Evolutionary conservation across 768 basidiomycete species (phyloP).

Genomic region (Termitomyces sp.): DNA sequence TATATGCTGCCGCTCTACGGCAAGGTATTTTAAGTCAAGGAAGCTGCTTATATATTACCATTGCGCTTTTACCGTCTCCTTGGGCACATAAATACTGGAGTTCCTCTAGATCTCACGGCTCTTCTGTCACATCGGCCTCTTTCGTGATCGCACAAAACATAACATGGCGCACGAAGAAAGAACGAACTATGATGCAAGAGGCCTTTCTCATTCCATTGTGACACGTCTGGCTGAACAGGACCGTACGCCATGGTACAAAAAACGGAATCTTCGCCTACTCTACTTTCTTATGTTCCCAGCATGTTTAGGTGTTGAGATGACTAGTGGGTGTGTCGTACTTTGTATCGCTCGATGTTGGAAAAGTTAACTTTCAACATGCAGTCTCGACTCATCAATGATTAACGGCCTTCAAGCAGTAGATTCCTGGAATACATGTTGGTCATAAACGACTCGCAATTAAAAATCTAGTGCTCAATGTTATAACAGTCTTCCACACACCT

Average conservation of each 20-base stretch:
- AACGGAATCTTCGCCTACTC: constrained; percentile 51
- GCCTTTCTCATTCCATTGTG: constrained; percentile 28
- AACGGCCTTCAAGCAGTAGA: constrained; percentile 59
- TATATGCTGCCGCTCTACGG: background rate
- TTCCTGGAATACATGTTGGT: constrained; percentile 52
- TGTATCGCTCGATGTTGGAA: background rate
- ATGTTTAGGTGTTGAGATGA: constrained; percentile 62
- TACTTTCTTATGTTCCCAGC: constrained; percentile 56
- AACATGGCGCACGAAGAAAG: background rate
- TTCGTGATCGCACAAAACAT: background rate
- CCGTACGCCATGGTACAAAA: constrained; percentile 55
- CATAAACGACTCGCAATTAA: background rate
- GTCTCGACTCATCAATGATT: constrained; percentile 60
- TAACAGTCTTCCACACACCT: constrained; percentile 49
- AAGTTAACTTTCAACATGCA: constrained; percentile 14
- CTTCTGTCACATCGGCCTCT: background rate
- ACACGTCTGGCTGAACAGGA: constrained; percentile 41
- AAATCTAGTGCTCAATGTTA: background rate
- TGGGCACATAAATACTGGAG: background rate
- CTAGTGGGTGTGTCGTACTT: constrained; percentile 41
- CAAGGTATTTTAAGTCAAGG: background rate
- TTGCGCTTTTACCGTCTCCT: background rate
- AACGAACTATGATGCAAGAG: background rate
- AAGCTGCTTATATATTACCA: background rate
- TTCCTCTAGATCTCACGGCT: background rate